These are phyloP conservation scores for Kluyveromyces wickerhamii DNA, from an alignment of 805 yeast genomes.

Conservation along the genomic window DNA sequence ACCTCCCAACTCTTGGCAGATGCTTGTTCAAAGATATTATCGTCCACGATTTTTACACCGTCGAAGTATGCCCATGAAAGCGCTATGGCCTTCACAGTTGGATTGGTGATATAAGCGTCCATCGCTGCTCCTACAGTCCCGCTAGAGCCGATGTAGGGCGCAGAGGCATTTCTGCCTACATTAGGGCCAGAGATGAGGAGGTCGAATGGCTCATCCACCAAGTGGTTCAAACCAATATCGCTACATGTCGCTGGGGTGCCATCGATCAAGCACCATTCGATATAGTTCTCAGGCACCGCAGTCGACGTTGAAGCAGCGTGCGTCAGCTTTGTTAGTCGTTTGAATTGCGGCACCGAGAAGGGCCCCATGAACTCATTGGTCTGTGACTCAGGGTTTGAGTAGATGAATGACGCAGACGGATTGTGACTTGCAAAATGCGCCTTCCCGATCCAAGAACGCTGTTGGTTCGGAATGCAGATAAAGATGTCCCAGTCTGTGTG, in stretches of 20 bases:
- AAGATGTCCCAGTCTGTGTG: conserved; percentile 79
- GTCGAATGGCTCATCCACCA: conserved; percentile 55
- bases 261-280: conserved; percentile 82
- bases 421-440: conserved; percentile 85
- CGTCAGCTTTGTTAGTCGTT: conserved; percentile 38
- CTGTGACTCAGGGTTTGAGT: conserved; percentile 39
- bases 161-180: conserved; percentile 87
- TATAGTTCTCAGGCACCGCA: conserved; percentile 29
- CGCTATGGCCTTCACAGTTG: conserved; percentile 56
- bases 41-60: conserved; percentile 41
- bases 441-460: conserved; percentile 94
- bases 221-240: conserved; percentile 77
- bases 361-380: conserved; percentile 63
- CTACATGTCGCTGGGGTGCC: conserved; percentile 97
- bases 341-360: conserved; percentile 42
- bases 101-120: conserved; percentile 75
- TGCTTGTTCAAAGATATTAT: conserved; percentile 50
- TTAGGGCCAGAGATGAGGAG: conserved; percentile 92
- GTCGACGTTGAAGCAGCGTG: conserved; percentile 76
- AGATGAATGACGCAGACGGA: conserved; percentile 54
- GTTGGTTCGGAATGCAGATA: conserved; percentile 73
- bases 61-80: conserved; percentile 73
- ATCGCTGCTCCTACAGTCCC: conserved; percentile 97
- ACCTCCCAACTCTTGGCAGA: conserved; percentile 58
- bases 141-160: conserved; percentile 79